Percentiles rank a stretch among this genome's conserved stretches.
Evolutionary conservation across 306 rosid genomes (phyloP).

Genomic region (Astragalus membranaceus): DNA sequence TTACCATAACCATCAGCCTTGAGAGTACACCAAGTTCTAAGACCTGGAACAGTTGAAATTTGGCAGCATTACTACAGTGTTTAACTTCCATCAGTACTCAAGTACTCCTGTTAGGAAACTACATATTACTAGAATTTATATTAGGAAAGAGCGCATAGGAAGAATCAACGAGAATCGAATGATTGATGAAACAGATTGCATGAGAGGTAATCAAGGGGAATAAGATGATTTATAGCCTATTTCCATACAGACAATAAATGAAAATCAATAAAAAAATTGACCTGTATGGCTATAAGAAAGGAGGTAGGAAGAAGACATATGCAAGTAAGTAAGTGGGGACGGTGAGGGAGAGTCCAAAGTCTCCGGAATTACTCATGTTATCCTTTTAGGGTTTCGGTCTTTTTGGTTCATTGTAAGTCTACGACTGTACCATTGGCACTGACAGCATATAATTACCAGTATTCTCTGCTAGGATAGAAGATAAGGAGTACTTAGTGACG

Average conservation of each 20-base stretch:
- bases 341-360: background rate
- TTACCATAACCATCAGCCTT: slow-evolving; percentile 58
- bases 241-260: background rate
- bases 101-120: background rate
- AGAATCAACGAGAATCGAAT: background rate
- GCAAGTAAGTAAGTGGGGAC: background rate
- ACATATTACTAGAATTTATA: background rate
- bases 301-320: background rate
- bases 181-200: background rate
- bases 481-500: background rate
- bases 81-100: slow-evolving; percentile 2
- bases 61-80: slow-evolving; percentile 9
- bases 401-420: background rate
- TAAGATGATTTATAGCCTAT: background rate
- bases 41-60: slow-evolving; percentile 38
- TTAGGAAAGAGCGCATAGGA: background rate
- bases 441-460: background rate
- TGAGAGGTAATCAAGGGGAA: background rate
- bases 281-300: background rate
- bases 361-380: background rate
- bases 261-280: background rate
- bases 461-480: background rate
- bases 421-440: background rate
- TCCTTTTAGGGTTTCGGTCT: no score
- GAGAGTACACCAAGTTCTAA: slow-evolving; percentile 65